A percentile compares a stretch with the other conserved stretches of the same genome.
Evolutionary conservation across 345 rosid genomes (phyloP).

Genomic region (Camelina neglecta): DNA sequence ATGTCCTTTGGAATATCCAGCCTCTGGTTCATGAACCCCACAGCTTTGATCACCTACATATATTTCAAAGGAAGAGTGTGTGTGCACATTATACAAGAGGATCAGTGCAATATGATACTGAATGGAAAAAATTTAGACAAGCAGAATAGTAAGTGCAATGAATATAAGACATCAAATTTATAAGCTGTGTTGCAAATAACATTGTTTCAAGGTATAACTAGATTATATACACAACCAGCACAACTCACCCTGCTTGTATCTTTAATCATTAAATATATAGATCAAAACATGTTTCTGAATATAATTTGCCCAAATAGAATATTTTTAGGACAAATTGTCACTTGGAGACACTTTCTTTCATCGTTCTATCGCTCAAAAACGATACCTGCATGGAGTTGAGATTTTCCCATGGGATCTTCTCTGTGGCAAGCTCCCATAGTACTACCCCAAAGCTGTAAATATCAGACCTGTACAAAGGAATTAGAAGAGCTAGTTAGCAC

Average conservation of each 20-base stretch:
- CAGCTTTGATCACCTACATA: constrained; percentile 92
- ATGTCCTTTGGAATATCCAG: constrained; percentile 80
- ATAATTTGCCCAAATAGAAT: no score
- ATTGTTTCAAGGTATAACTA: not conserved
- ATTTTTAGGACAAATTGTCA: no score
- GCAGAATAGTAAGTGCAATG: no score
- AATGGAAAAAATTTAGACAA: not conserved
- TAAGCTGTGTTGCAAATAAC: not conserved
- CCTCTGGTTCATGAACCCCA: constrained; percentile 95
- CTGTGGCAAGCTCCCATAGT: constrained; percentile 94
- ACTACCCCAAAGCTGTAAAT: constrained; percentile 92
- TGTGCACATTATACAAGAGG: not conserved
- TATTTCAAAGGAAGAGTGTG: constrained; percentile 38
- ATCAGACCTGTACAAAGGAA: constrained; percentile 70
- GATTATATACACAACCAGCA: not conserved
- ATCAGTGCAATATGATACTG: not conserved
- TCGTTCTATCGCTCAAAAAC: constrained; percentile 20
- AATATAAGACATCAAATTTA: no score
- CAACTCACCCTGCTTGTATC: not conserved
- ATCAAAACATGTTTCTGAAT: no score
- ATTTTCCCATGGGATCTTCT: constrained; percentile 98
- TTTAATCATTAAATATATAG: not conserved
- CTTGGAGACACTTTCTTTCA: not conserved
- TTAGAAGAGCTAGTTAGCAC: constrained; percentile 28
- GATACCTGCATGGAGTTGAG: constrained; percentile 93